Percentiles rank a stretch among this genome's conserved stretches.
These are phyloP conservation scores for Isatis tinctoria DNA, from an alignment of 345 rosid genomes.

Conservation along the genomic window DNA sequence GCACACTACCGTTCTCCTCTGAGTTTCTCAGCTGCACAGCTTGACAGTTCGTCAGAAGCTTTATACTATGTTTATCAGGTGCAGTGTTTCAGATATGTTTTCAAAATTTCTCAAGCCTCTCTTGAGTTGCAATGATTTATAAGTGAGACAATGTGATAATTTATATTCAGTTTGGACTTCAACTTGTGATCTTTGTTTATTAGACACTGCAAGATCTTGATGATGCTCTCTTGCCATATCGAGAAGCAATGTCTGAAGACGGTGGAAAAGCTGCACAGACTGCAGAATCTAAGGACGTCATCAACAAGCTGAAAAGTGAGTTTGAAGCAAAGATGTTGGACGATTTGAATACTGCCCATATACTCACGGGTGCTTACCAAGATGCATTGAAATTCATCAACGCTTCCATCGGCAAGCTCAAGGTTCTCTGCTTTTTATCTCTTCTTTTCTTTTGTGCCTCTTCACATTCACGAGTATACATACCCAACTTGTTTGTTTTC, in stretches of 20 bases:
- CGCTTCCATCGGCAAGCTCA: conserved; percentile 49
- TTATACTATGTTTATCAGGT: conserved; percentile 88
- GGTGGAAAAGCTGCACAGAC: conserved; percentile 32
- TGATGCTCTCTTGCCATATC: conserved; percentile 49
- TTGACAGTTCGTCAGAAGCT: conserved; percentile 71
- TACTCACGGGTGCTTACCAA: conserved; percentile 78
- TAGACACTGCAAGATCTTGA: conserved; percentile 80
- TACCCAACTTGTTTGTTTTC: background rate
- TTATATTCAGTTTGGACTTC: background rate
- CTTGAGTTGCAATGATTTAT: background rate
- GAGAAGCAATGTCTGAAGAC: conserved; percentile 39
- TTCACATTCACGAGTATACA: background rate
- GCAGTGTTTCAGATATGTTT: conserved; percentile 9
- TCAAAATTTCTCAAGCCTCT: background rate
- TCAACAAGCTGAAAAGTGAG: conserved; percentile 47
- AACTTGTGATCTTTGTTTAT: background rate
- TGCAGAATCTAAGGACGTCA: conserved; percentile 53
- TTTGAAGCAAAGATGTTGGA: conserved; percentile 72
- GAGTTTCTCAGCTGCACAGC: conserved; percentile 52
- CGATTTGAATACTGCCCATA: conserved; percentile 71
- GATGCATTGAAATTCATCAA: conserved; percentile 80
- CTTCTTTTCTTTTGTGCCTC: background rate
- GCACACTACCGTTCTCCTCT: conserved; percentile 88
- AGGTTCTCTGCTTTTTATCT: conserved; percentile 43
- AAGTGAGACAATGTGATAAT: background rate